These are phyloP conservation scores for Lactuca sativa DNA, from an alignment of 129 eudicot species.

Conservation along the genomic window DNA sequence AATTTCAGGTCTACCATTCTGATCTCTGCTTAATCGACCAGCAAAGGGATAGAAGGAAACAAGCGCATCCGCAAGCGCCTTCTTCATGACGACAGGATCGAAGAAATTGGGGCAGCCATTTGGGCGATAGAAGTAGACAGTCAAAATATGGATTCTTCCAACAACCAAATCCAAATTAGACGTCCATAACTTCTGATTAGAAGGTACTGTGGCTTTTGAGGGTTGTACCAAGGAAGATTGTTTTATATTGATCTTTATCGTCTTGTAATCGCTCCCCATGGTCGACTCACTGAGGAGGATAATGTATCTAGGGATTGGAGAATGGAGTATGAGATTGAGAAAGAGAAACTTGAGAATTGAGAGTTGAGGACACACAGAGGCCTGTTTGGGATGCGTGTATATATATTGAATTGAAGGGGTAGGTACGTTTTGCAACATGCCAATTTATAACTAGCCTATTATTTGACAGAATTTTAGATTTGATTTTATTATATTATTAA, in stretches of 20 bases:
- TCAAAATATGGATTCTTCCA: slow-evolving; percentile 44
- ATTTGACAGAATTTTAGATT: neutral
- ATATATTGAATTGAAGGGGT: slow-evolving; percentile 24
- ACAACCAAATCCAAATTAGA: slow-evolving; percentile 55
- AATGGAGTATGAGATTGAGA: neutral
- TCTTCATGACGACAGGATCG: slow-evolving; percentile 35
- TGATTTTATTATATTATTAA: too few relatives aligned
- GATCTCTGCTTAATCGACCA: slow-evolving; percentile 30
- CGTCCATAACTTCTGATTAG: slow-evolving; percentile 39
- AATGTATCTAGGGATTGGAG: neutral
- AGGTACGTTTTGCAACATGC: slow-evolving; percentile 24
- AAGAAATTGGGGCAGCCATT: slow-evolving; percentile 37
- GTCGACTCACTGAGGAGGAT: neutral
- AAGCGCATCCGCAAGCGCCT: slow-evolving; percentile 34
- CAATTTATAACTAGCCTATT: slow-evolving; percentile 1
- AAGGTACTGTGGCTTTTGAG: slow-evolving; percentile 25
- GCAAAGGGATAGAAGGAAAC: slow-evolving; percentile 47
- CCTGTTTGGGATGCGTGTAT: slow-evolving; percentile 1
- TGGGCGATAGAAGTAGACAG: slow-evolving; percentile 54
- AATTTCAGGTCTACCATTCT: slow-evolving; percentile 35
- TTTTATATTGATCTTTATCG: slow-evolving; percentile 37
- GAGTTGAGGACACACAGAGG: neutral
- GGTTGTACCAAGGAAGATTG: slow-evolving; percentile 41
- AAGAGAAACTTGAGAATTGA: neutral
- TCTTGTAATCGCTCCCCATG: slow-evolving; percentile 35